Conservation (phyloP, 495 filamentous ascomycete genomes). For the Cercophora scortea region DNA sequence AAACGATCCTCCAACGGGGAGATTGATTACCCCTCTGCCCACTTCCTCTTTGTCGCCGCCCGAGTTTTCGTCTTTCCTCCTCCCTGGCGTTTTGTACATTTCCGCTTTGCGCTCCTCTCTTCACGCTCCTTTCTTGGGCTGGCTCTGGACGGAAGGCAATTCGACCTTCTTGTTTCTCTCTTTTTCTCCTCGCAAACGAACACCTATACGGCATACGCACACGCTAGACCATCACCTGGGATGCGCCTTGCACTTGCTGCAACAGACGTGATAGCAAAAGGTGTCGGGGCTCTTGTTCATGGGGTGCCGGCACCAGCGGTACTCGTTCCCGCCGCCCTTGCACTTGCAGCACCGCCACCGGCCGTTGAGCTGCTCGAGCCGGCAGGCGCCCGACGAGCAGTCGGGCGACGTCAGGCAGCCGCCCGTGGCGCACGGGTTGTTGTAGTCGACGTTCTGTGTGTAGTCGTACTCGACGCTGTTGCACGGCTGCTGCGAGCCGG, state of each 20-base stretch:
- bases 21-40: too few species aligned
- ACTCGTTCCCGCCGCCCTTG: constrained; percentile 29
- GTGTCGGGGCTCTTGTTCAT: constrained; percentile 33
- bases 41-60: too few species aligned
- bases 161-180: too few species aligned
- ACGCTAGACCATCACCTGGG: neutral
- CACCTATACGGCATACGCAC: neutral
- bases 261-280: constrained; percentile 33
- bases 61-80: too few species aligned
- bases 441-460: constrained; percentile 22
- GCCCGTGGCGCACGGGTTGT: constrained; percentile 33
- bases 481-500: constrained; percentile 12
- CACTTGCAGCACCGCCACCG: constrained; percentile 39
- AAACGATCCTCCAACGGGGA: too few species aligned
- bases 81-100: too few species aligned
- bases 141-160: too few species aligned
- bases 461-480: constrained; percentile 17
- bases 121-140: too few species aligned
- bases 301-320: constrained; percentile 26
- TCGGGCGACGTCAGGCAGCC: constrained; percentile 33
- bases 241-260: constrained; percentile 12
- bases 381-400: constrained; percentile 33
- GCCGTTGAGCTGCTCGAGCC: constrained; percentile 33
- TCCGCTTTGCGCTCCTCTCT: too few species aligned
- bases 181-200: too few species aligned